Base-by-base conservation (phyloP, 1,284 basidiomycete species). In the Malassezia arunalokei region DNA sequence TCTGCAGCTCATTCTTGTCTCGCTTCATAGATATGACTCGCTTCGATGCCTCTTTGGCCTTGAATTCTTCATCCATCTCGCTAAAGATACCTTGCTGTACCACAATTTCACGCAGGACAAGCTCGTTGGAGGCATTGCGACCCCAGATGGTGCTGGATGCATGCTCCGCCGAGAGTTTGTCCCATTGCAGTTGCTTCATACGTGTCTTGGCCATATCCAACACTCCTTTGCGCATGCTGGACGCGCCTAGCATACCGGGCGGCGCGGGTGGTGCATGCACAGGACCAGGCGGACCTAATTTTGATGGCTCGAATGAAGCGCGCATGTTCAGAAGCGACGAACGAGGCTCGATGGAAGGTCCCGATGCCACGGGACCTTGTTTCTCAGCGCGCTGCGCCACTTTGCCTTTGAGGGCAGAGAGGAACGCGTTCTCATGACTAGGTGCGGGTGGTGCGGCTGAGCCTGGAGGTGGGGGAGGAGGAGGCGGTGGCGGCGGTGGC, bases 181-280 rank as follows among this genome's bases (percentile, higher is more conserved):
- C 92, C 92, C 94, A 98, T 71, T 98, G 92, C 43, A 98, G 78
- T 74, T 96, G 90, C 75, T 96, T 96, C 86, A 96, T 91, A 77
- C 90, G 89, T 46, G 82, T 84, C 56, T 80, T 83, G 1, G 91
- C 87, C 44, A 86, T 84, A 47, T 89, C 81, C 1, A 82, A 77
- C 63, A 95, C 81, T 66, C 88, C 87, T 75, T 96, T 95, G 47
- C 90, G 64, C 85, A 92, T 91, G 60, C 58, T 62, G 3, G 35
- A 17, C 28, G 37, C 3, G 27, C 35, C 33, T 3, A 28, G 33
- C 15, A 38, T 20, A 14, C 24, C 27, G 20, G 35, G 20, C 12
- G 53, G 48, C 14, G 70, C 68, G 5, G 73, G 72, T n/a, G 72
- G 68, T 1, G 58, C 65, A 30, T 60, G 58, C 15, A 58, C 58